Base-by-base conservation (phyloP, 768 basidiomycete genomes). In the Collybiopsis confluens region DNA sequence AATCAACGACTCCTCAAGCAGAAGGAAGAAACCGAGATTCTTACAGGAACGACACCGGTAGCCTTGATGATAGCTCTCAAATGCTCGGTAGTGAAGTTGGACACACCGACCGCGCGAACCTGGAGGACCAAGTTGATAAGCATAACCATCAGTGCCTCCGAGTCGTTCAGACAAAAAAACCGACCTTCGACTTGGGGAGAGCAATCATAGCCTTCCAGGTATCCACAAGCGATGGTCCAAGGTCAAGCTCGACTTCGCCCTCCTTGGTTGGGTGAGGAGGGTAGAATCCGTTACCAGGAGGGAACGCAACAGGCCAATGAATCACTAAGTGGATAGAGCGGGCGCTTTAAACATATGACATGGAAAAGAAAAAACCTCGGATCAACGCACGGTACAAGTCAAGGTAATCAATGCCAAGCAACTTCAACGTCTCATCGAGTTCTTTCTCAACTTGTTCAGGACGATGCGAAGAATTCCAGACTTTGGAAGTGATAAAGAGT, bases 121-220 rank as follows among this genome's bases (percentile, higher is more conserved):
- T 85, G 54, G 18, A 7, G 15, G 40, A 26, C 54, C 52, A 24
- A 21, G 5, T 33, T 6, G 6, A 13, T 6, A 33, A 45, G 8
- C 48, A 35, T 48, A 37, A 40, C 27, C 46, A 55, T 41, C 53
- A 43, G 20, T 16, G 21, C 28, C 51, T 20, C 50, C 36, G 21
- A 30, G 23, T n/a, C 23, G 36, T 21, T 50, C 6, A 10, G 8
- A 36, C 42, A 13, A 45, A 40, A 20, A 15, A n/a, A 59, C 50
- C 30, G 54, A 83, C 87, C 77, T 92, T 93, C 56, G 81, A 80
- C 64, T 84, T 80, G 13, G 76, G 80, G 10, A 93, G 79, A 37
- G 74, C 74, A 58, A 89, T 75, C 81, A 93, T 77, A 13, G 88
- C 88, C 61, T 82, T 85, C 90, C 90, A 92, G 33, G 90, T 92